Base-by-base conservation (phyloP, 768 basidiomycete genomes). In the Rhodotorula graminis region DNA sequence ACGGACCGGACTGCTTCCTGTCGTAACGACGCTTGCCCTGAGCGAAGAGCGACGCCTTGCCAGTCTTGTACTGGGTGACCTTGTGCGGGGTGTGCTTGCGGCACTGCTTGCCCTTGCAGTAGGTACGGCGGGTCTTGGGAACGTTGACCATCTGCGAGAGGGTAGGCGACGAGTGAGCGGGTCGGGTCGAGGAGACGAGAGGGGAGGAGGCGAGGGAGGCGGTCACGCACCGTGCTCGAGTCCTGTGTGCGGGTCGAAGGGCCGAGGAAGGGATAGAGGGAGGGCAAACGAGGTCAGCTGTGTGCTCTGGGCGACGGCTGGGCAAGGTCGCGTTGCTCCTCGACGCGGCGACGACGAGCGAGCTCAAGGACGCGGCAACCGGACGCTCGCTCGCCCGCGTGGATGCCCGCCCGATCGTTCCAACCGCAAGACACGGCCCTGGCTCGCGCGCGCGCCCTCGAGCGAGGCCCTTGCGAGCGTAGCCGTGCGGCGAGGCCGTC, bases 21-120 rank as follows among this genome's bases (percentile, higher is more conserved):
- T 98, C 96, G 85, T 99, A 98, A 85, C 96, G 93, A 80, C 96
- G 91, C 89, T 99, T 98, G 85, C 96, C 96, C 85, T 99, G 95
- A 64, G 92, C 96, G 82, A 91, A 91, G 75, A 94, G 84, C 71
- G 96, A 98, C 82, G 92, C 95, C 85, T 99, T 98, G 82, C 96
- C 96, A 87, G 92, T 96, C 89, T 99, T 99, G 88, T 98, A 99
- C 83, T 99, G 95, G 71, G 95, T 97, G 80, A 99, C 95, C 84
- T 99, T 99, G 85, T 98, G 95, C 70, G 94, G 94, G 84, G 91
- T 95, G 87, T 96, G 93, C 84, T 96, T 96, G 84, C 86, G 89
- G 91, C 93, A 96, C 79, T 87, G 84, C 85, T 93, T 95, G 83
- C 92, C 92, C 86, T 93, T 93, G 91, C 93, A 95, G 84, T 93